Conservation (phyloP, 495 filamentous ascomycete species). For the Daldinia concentrica region DNA sequence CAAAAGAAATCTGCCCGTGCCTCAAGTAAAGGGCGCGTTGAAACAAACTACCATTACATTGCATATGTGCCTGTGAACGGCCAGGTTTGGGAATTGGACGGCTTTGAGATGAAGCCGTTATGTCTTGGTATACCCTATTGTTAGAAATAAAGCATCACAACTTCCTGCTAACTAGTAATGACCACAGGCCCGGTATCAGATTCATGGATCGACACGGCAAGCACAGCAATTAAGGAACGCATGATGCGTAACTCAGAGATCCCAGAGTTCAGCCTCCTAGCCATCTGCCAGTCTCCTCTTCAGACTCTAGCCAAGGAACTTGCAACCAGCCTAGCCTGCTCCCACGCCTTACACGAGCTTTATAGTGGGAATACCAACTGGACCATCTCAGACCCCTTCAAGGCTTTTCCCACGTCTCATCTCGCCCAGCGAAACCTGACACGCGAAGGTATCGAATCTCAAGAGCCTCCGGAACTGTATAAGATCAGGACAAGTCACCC, state of each 20-base stretch:
- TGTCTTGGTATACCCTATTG: constrained; percentile 65
- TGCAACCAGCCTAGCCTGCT: constrained; percentile 47
- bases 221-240: constrained; percentile 50
- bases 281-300: constrained; percentile 55
- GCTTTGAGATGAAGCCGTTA: constrained; percentile 77
- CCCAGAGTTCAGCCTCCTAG: constrained; percentile 57
- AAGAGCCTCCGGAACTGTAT: constrained; percentile 17
- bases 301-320: constrained; percentile 42
- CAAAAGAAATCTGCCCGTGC: constrained; percentile 32
- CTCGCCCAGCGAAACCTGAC: constrained; percentile 43
- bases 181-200: constrained; percentile 33
- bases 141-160: background rate
- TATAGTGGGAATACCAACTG: constrained; percentile 23
- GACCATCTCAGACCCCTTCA: constrained; percentile 13
- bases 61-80: constrained; percentile 83
- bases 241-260: constrained; percentile 53
- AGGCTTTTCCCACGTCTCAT: constrained; percentile 17
- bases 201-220: constrained; percentile 55
- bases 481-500: background rate
- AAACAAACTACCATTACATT: constrained; percentile 80
- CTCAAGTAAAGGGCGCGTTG: constrained; percentile 35
- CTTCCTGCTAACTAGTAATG: background rate
- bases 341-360: constrained; percentile 43
- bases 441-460: constrained; percentile 23
- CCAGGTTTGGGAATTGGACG: constrained; percentile 89